These are phyloP conservation scores for Fraxinus excelsior DNA, from an alignment of 257 asterid genomes.

Conservation along the genomic window DNA sequence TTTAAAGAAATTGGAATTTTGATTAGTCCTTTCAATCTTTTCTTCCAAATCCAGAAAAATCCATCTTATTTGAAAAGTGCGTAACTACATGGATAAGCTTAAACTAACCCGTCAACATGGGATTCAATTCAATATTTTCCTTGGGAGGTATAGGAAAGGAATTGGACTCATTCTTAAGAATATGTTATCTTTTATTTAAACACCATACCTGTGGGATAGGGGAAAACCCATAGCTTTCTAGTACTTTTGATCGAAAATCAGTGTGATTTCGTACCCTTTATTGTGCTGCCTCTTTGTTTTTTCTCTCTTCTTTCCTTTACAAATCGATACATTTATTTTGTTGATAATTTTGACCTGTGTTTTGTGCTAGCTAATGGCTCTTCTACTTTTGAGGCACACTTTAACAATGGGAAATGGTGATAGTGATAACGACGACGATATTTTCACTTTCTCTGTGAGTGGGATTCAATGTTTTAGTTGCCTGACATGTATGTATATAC, in stretches of 20 bases:
- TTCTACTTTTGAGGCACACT: slow-evolving; percentile 55
- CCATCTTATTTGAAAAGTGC: not conserved
- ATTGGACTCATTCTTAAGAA: not conserved
- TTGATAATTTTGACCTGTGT: not conserved
- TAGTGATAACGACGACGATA: slow-evolving; percentile 37
- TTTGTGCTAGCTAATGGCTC: slow-evolving; percentile 47
- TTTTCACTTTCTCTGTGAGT: slow-evolving; percentile 48
- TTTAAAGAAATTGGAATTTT: not conserved
- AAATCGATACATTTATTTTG: not conserved
- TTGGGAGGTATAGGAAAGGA: not conserved
- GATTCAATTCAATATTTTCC: not conserved
- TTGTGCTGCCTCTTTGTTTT: not conserved
- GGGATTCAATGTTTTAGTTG: not conserved
- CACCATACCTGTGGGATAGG: not conserved
- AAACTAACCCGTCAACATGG: not conserved
- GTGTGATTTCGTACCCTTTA: too few species aligned
- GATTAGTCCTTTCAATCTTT: not conserved
- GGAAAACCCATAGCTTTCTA: not conserved
- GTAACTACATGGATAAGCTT: not conserved
- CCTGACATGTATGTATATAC: not conserved
- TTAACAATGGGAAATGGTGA: slow-evolving; percentile 43
- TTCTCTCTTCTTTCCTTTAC: not conserved
- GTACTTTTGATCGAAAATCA: too few species aligned
- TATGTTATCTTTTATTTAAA: not conserved
- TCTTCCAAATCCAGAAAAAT: not conserved